These are phyloP conservation scores for Lentinula aciculospora DNA, from an alignment of 768 basidiomycete species.

Conservation along the genomic window DNA sequence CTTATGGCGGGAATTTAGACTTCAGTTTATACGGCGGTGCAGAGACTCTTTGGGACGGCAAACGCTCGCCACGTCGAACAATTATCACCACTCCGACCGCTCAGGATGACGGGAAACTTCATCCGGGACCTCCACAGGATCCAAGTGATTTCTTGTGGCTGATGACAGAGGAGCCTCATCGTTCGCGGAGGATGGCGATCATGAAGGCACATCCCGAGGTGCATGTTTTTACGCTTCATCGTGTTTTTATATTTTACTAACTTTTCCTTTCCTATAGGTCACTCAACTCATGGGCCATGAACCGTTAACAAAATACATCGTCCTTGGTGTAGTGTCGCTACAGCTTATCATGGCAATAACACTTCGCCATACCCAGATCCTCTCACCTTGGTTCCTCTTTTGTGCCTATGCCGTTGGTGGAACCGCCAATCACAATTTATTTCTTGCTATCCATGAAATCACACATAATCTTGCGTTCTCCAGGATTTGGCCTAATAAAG, in stretches of 20 bases:
- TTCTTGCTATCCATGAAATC: constrained; percentile 97
- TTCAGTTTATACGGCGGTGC: constrained; percentile 83
- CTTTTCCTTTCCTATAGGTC: constrained; percentile 49
- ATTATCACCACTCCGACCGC: constrained; percentile 33
- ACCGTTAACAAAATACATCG: constrained; percentile 85
- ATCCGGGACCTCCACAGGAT: constrained; percentile 59
- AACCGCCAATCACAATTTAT: constrained; percentile 95
- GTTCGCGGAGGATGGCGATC: constrained; percentile 80
- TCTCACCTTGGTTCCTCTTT: constrained; percentile 68
- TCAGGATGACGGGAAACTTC: constrained; percentile 32
- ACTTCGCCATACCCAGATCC: constrained; percentile 63
- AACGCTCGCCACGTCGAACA: constrained; percentile 46
- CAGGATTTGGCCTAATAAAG: constrained; percentile 75
- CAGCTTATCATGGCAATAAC: constrained; percentile 63
- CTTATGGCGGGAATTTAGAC: constrained; percentile 33
- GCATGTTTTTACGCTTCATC: constrained; percentile 12
- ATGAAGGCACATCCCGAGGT: constrained; percentile 94
- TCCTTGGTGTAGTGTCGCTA: constrained; percentile 72
- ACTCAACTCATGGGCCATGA: constrained; percentile 96
- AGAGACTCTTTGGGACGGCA: constrained; percentile 60
- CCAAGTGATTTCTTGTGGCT: constrained; percentile 91
- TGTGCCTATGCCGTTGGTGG: constrained; percentile 86
- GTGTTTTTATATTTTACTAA: neutral
- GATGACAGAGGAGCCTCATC: constrained; percentile 97
- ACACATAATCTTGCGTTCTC: constrained; percentile 96